Evolutionary conservation across 192 early-diverging fungal genomes (phyloP).

Genomic region (Helicostylum pulchrum): DNA sequence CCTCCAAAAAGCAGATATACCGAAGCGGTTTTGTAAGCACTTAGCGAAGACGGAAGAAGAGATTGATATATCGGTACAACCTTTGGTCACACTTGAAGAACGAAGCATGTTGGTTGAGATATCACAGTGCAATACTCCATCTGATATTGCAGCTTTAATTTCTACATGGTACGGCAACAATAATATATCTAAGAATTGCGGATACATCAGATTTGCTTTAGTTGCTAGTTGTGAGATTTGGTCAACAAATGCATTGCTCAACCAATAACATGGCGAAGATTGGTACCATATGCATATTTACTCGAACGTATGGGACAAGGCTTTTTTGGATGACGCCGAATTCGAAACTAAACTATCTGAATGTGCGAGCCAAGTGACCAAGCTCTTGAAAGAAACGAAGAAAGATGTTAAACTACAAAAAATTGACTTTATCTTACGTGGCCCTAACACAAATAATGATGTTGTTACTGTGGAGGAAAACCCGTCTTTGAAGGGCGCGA

Average conservation of each 20-base stretch:
- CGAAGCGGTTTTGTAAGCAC: too few species aligned
- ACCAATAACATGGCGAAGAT: not conserved
- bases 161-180: not conserved
- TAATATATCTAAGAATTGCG: not conserved
- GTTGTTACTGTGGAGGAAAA: slow-evolving; percentile 2
- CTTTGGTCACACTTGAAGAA: slow-evolving; percentile 2
- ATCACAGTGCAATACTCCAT: not conserved
- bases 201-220: slow-evolving; percentile 10
- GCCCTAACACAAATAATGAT: not conserved
- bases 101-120: slow-evolving; percentile 4
- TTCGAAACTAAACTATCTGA: slow-evolving; percentile 1
- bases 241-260: not conserved
- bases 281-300: not conserved
- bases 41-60: too few species aligned
- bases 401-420: not conserved
- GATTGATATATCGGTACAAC: too few species aligned
- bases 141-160: not conserved
- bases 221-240: not conserved
- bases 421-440: slow-evolving; percentile 8
- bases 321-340: not conserved
- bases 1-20: too few species aligned
- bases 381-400: not conserved
- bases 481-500: not conserved
- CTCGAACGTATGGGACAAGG: not conserved
- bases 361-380: not conserved